A percentile compares a stretch with the other conserved stretches of the same genome.
Evolutionary conservation across 345 rosid genomes (phyloP).

Genomic region (Citrus reticulata): DNA sequence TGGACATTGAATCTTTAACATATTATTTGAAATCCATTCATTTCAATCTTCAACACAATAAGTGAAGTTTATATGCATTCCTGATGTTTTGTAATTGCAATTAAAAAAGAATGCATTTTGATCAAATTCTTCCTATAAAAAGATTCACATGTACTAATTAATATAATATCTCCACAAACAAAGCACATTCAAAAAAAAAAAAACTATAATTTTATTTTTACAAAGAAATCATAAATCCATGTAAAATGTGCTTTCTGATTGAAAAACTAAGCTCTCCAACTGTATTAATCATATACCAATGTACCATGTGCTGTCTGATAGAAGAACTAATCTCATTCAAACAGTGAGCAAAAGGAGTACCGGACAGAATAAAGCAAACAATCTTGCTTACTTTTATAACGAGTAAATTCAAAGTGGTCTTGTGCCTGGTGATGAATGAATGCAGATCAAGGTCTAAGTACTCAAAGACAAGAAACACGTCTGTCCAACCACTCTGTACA

Average conservation of each 20-base stretch:
- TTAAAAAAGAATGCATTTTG: neutral
- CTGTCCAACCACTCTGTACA: neutral
- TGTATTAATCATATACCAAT: neutral
- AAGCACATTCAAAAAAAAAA: neutral
- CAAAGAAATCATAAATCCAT: neutral
- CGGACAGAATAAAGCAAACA: neutral
- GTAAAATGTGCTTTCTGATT: neutral
- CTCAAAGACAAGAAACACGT: constrained; percentile 12
- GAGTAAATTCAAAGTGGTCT: neutral
- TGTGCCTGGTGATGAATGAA: neutral
- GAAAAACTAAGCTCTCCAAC: neutral
- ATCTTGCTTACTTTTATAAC: neutral
- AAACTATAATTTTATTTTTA: neutral
- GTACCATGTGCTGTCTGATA: neutral
- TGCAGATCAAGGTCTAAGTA: constrained; percentile 1
- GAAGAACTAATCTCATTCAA: neutral
- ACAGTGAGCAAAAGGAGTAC: neutral
- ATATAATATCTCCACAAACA: neutral
- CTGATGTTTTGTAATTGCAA: neutral
- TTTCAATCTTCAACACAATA: neutral
- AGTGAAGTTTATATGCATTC: neutral
- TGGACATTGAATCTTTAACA: neutral
- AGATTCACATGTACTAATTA: neutral
- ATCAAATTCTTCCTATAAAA: neutral
- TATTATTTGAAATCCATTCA: neutral